Base-by-base conservation (phyloP, 2,329 filamentous ascomycete species). In the Colletotrichum echinochloae region DNA sequence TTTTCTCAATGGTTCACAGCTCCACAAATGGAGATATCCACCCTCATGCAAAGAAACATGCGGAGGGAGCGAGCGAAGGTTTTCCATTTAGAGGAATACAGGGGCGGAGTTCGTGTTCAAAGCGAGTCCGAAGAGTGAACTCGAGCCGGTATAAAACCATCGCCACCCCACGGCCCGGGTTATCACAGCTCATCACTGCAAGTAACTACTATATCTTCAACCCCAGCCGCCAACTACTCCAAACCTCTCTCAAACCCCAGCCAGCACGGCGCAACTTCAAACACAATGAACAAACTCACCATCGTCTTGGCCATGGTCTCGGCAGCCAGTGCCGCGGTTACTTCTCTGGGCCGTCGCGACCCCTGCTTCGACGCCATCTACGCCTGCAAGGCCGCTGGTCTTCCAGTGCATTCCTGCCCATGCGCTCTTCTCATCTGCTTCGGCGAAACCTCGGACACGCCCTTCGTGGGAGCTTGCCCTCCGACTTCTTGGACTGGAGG, bases 291-390 rank as follows among this genome's bases (percentile, higher is more conserved):
- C 37, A 72, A 72, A 35, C 51, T 72, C 16, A 48, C 59, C 54
- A 16, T 72, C 2, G 70, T 63, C 33, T 20, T 72, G 66, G 67
- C 70, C 18, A 48, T 72, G 54, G 63, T 60, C 46, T 70, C 65
- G 41, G 60, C 61, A 14, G 66, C 63, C n/a, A 60, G n/a, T n/a
- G n/a, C 67, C 9, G 70, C 70, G 9, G 63, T 55, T 28, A 67
- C 67, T 20, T 5, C 49, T 20, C 52, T 63, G n/a, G 54, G 5
- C 18, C 62, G 33, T 35, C 66, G 63, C 26, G 59, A 67, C 35
- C 62, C 44, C 20, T 72, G 70, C 63, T 46, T 67, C 23, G 59
- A 61, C 3, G 52, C 59, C 11, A 71, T 57, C 46, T 60, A 64
- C 7, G 60, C 48, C 23, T 72, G 70, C 62, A 41, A 71, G 41